Evolutionary conservation across 2,329 filamentous ascomycete species (phyloP), one percentile per base, ranked within the genome.

Genomic region (Rhexocercosporidium sp.): DNA sequence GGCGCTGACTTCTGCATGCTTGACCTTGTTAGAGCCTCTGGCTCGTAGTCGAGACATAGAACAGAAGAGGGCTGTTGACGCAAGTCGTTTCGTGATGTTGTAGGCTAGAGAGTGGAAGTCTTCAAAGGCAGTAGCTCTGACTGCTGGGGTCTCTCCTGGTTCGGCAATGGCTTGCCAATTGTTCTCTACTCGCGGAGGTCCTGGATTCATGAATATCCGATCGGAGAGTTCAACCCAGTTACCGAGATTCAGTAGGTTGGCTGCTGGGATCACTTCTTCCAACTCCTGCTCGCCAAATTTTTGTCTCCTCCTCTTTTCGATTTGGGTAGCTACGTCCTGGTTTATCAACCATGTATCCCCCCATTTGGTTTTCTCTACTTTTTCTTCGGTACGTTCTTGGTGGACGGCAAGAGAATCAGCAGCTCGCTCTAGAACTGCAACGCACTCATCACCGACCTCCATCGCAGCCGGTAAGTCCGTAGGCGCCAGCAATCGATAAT

Each of bases 71-170:
- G 88, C 82, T 0, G 91, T 87, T 56, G 92, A 87, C 1, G 96
- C 82, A 1, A 97, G 79, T 14, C 92, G 85, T 66, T 86, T 87
- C 0, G 92, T 94, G 16, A 96, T 71, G 62, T 86, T 91, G 1
- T 91, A 77, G 0, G 86, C 82, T 1, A 97, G 78, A 9, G 86
- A 86, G 74, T 94, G 85, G 53, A 97, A 90, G 72, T 96, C 92
- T 5, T 87, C 84, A n/a, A 96, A 84, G 0, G 92, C 89, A 1
- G 92, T 94, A 7, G 89, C 86, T 71, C 91, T 89, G 25, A 97
- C 86, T 0, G 90, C 88, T 0, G 94, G 94, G 3, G 82, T 82
- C 65, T 86, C 83, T 62, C 77, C 77, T 31, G 62, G 53, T n/a
- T 85, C 83, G 22, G 85, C 83, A 8, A 92, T 73, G 46, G 81